Base-by-base conservation (phyloP, 1,284 basidiomycete genomes). In the Ustilago vetiveriae region DNA sequence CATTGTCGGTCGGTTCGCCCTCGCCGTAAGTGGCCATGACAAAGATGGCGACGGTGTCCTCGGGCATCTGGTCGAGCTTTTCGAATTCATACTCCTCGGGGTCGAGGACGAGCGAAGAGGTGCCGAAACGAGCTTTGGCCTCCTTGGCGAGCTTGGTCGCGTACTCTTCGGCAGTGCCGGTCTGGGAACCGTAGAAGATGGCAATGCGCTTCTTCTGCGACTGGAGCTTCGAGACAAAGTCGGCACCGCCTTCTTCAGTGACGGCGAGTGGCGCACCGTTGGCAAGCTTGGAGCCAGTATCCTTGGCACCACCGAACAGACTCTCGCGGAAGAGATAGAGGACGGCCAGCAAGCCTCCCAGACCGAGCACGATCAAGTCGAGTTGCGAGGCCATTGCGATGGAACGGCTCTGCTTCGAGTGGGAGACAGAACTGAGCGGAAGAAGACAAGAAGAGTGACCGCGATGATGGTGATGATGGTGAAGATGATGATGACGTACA, bases 11-110 rank as follows among this genome's bases (percentile, higher is more conserved):
- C 21, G 95, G 96, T 83, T 98, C 95, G 58, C 94, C 95, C 85
- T 98, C 95, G 66, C 95, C 95, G 80, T 98, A 98, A 13, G 95
- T 98, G 22, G 95, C 95, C 88, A 98, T 88, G 77, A 96, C 92
- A 81, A 98, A 98, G 83, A 96, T 88, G 58, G 89, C 92, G 36
- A 89, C 90, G 72, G 87, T 90, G 82, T 94, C 90, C 62, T 90
- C 88, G 3, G 95, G 92, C 30, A 98, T 82, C 82, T 90, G 86
- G 83, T 98, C 94, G 69, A 98, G 88, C 83, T 92, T 94, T 79
- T 94, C 91, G 80, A 97, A 97, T 80, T 98, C 95, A 83, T 97
- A 97, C 37, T 78, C 75, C 33, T 82, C 79, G 19, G 76, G 76
- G 45, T 82, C 80, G 47, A 72, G 64, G 17, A 82, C 80, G 32